These are phyloP conservation scores for Cryphonectria naterciae DNA, from an alignment of 2,329 filamentous ascomycete genomes.

Conservation along the genomic window DNA sequence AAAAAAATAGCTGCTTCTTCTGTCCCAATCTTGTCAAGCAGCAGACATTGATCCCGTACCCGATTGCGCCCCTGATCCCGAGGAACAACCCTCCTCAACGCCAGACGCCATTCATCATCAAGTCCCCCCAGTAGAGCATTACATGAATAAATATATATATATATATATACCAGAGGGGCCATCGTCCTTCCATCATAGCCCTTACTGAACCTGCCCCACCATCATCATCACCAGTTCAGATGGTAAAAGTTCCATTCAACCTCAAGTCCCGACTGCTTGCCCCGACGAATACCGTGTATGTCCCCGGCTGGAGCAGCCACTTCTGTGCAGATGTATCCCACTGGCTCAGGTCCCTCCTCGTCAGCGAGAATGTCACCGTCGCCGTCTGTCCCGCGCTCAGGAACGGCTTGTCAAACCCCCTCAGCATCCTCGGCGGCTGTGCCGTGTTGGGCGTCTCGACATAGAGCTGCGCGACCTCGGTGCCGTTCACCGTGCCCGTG, in stretches of 20 bases:
- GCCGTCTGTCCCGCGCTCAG: constrained; percentile 50
- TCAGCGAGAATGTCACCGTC: constrained; percentile 57
- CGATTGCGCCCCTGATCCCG: background rate
- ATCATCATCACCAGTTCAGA: constrained; percentile 7
- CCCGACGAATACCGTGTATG: constrained; percentile 51
- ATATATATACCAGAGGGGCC: too few relatives aligned
- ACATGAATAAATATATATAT: too few relatives aligned
- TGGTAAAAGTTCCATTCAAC: constrained; percentile 39
- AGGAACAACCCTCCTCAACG: background rate
- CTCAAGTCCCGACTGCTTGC: constrained; percentile 52
- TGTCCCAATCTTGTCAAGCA: background rate
- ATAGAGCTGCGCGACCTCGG: constrained; percentile 54
- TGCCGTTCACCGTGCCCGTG: constrained; percentile 46
- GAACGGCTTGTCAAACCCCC: constrained; percentile 66
- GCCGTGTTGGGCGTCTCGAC: constrained; percentile 47
- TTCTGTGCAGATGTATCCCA: constrained; percentile 67
- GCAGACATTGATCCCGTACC: background rate
- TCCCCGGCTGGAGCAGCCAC: constrained; percentile 58
- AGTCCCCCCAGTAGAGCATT: background rate
- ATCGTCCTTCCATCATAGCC: too few relatives aligned
- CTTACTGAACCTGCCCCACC: background rate
- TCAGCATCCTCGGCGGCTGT: constrained; percentile 61
- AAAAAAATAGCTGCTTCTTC: background rate
- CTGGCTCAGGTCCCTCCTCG: constrained; percentile 66
- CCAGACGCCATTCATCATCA: background rate